Conservation (phyloP, 805 yeast genomes). For the Tetrapisispora phaffii region DNA sequence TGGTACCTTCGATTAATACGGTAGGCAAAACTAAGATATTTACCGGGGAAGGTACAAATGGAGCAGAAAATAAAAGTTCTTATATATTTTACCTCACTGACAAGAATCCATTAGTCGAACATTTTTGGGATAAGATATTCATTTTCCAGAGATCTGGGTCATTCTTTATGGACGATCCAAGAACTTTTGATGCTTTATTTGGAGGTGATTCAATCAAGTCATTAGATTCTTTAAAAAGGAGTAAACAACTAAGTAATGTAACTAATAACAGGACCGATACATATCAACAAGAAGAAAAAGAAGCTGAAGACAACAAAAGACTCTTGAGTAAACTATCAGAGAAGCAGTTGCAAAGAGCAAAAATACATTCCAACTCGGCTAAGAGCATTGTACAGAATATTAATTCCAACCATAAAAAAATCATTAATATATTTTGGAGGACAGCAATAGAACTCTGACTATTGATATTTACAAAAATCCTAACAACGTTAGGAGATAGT, state of each 20-base stretch:
- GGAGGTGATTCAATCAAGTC: slow-evolving; percentile 14
- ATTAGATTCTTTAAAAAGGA: not conserved
- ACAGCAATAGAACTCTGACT: not conserved
- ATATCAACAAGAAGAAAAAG: not conserved
- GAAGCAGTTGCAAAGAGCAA: not conserved
- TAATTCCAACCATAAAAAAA: slow-evolving; percentile 1
- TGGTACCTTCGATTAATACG: slow-evolving; percentile 13
- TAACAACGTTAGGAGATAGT: slow-evolving; percentile 41
- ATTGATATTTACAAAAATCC: slow-evolving; percentile 14
- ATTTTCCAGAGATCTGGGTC: slow-evolving; percentile 25
- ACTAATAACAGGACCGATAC: not conserved
- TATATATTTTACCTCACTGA: slow-evolving; percentile 20
- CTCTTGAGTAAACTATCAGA: not conserved
- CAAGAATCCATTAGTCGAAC: slow-evolving; percentile 5
- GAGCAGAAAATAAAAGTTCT: slow-evolving; percentile 24
- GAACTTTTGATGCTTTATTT: slow-evolving; percentile 24
- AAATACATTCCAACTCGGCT: not conserved
- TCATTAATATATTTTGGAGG: slow-evolving; percentile 3
- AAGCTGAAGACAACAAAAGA: not conserved
- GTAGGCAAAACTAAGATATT: slow-evolving; percentile 14
- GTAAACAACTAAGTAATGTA: not conserved
- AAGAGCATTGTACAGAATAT: not conserved
- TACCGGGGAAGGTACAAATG: slow-evolving; percentile 26
- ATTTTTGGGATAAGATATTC: slow-evolving; percentile 16
- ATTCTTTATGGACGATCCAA: slow-evolving; percentile 23